These are phyloP conservation scores for Fagopyrum esculentum DNA, from an alignment of 148 eudicot genomes.

Conservation along the genomic window DNA sequence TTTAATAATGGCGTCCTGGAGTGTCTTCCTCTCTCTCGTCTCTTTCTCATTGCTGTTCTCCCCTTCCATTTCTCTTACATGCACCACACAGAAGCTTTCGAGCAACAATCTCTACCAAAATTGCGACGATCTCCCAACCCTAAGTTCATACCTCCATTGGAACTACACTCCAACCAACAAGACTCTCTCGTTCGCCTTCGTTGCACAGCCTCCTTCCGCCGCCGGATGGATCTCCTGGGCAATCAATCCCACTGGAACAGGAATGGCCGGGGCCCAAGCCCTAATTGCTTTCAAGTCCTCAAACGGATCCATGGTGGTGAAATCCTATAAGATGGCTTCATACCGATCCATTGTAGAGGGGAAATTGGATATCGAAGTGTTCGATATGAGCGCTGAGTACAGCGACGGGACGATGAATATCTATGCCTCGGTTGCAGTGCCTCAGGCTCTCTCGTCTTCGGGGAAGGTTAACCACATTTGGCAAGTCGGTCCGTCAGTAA, in stretches of 20 bases:
- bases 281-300: slow-evolving; percentile 41
- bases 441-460: slow-evolving; percentile 14
- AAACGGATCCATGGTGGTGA: slow-evolving; percentile 36
- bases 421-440: slow-evolving; percentile 39
- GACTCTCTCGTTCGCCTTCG: slow-evolving; percentile 57
- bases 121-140: slow-evolving; percentile 43
- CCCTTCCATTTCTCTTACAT: slow-evolving; percentile 34
- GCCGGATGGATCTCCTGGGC: slow-evolving; percentile 82
- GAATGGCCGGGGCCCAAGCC: slow-evolving; percentile 63
- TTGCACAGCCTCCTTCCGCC: slow-evolving; percentile 35
- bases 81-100: slow-evolving; percentile 42
- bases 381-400: slow-evolving; percentile 32
- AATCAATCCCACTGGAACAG: slow-evolving; percentile 50
- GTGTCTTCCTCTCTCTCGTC: slow-evolving; percentile 7
- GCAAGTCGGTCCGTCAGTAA: slow-evolving; percentile 59
- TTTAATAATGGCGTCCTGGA: slow-evolving; percentile 11
- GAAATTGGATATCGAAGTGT: slow-evolving; percentile 29
- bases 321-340: slow-evolving; percentile 37
- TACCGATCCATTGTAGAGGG: slow-evolving; percentile 20
- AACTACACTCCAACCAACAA: slow-evolving; percentile 32
- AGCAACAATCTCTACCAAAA: slow-evolving; percentile 25
- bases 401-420: slow-evolving; percentile 31
- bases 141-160: slow-evolving; percentile 55
- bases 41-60: slow-evolving; percentile 14
- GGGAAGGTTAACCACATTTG: slow-evolving; percentile 51